Evolutionary conservation across 208 protist species (phyloP).

Genomic region (Leishmania braziliensis): DNA sequence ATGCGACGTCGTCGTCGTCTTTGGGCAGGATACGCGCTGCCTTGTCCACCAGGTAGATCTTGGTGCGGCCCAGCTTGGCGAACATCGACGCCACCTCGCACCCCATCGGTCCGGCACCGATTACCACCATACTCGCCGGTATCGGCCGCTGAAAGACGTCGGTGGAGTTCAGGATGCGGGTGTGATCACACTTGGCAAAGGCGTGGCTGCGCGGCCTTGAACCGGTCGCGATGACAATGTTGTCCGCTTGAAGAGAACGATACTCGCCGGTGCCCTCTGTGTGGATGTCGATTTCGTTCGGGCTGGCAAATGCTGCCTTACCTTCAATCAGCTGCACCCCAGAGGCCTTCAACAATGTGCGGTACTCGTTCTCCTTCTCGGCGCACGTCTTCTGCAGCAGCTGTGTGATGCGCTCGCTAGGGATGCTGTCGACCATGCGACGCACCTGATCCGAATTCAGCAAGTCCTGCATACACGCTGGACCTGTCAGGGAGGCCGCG

Average conservation of each 20-base stretch:
- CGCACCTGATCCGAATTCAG: conserved; percentile 31
- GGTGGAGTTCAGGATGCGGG: conserved; percentile 47
- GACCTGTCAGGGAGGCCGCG: conserved; percentile 32
- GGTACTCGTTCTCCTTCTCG: conserved; percentile 43
- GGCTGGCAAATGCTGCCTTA: conserved; percentile 57
- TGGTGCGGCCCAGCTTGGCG: conserved; percentile 61
- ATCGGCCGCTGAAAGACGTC: conserved; percentile 59
- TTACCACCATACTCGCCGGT: conserved; percentile 68
- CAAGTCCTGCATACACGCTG: conserved; percentile 32
- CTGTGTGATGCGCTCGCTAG: conserved; percentile 36
- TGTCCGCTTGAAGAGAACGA: conserved; percentile 55
- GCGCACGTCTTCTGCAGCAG: conserved; percentile 43
- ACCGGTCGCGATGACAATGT: conserved; percentile 80
- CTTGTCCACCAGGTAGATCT: conserved; percentile 65
- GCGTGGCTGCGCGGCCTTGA: conserved; percentile 47
- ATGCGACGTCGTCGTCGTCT: conserved; percentile 73
- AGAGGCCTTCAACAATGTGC: conserved; percentile 27
- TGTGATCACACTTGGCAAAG: conserved; percentile 42
- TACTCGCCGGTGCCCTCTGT: conserved; percentile 50
- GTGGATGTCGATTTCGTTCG: conserved; percentile 63
- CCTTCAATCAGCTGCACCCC: conserved; percentile 64
- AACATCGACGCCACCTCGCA: conserved; percentile 83
- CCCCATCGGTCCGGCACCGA: conserved; percentile 64
- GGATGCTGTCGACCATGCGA: conserved; percentile 28
- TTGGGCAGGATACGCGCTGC: conserved; percentile 50